Conservation (phyloP, 1,284 basidiomycete species). For the Ceratobasidium sp. region DNA sequence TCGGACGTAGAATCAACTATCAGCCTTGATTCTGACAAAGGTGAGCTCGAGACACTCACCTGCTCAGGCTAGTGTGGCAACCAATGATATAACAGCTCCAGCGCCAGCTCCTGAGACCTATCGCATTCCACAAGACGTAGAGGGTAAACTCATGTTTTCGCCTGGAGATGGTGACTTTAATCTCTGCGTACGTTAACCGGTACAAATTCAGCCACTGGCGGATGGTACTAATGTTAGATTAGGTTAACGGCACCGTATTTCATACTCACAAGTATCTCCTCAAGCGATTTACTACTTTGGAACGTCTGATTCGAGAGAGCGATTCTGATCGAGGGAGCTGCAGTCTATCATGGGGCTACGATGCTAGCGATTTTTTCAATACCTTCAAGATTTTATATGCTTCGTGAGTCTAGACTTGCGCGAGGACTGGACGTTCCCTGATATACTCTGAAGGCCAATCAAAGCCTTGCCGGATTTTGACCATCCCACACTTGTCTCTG, state of each 20-base stretch:
- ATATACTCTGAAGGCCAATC: neutral
- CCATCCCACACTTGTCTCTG: neutral
- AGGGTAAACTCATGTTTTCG: neutral
- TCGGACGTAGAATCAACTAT: neutral
- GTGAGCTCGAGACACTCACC: too few species aligned
- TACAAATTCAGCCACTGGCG: neutral
- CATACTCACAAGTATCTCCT: neutral
- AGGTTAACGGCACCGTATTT: neutral
- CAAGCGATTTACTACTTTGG: neutral
- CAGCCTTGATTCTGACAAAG: neutral
- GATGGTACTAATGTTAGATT: neutral
- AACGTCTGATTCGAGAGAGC: neutral
- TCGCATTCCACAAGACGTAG: neutral
- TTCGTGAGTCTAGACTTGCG: slow-evolving; percentile 21
- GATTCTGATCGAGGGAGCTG: neutral
- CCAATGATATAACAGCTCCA: too few species aligned
- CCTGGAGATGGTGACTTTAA: neutral
- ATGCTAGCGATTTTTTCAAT: neutral
- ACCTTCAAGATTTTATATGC: slow-evolving; percentile 30
- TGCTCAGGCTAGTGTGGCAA: too few species aligned
- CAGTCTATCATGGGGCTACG: neutral
- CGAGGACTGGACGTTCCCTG: too few species aligned
- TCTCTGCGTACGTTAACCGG: neutral
- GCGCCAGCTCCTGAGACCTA: neutral
- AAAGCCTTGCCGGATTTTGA: slow-evolving; percentile 1